These are phyloP conservation scores for Solanum ossicruentum DNA, from an alignment of 257 asterid species.

Conservation along the genomic window DNA sequence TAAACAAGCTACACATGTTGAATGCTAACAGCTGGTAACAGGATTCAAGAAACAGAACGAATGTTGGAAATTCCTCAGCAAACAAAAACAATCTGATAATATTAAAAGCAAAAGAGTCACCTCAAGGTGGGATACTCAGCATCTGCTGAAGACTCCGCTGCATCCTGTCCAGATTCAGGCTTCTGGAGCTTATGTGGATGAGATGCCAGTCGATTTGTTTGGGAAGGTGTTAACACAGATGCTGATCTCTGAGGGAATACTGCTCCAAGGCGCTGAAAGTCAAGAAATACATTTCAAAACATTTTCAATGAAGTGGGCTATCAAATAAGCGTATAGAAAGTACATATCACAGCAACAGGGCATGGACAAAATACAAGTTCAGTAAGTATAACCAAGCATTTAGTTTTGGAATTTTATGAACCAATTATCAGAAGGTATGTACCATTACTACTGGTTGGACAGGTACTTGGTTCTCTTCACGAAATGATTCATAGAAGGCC, in stretches of 20 bases:
- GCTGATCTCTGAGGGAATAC: conserved; percentile 7
- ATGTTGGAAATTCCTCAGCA: neutral
- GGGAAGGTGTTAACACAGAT: neutral
- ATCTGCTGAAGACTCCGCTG: conserved; percentile 82
- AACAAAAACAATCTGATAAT: neutral
- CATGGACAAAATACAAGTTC: neutral
- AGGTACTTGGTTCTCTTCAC: neutral
- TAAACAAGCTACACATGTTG: neutral
- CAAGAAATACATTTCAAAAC: neutral
- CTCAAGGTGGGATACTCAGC: conserved; percentile 92
- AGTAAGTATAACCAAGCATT: neutral
- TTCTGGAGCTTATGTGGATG: conserved; percentile 36
- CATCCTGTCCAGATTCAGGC: conserved; percentile 47
- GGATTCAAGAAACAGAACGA: neutral
- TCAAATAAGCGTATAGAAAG: neutral
- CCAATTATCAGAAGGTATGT: neutral
- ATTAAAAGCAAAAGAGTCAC: conserved; percentile 17
- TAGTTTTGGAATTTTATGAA: neutral
- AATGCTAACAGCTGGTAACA: neutral
- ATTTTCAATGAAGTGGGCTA: neutral
- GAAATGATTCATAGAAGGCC: neutral
- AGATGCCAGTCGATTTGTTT: neutral
- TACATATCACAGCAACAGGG: neutral
- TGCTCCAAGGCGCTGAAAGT: conserved; percentile 4
- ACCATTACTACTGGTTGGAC: neutral